A percentile compares a stretch with the other conserved stretches of the same genome.
phyloP scores from a whole-genome alignment of 1,139 yeast species.

The Wickerhamomyces sp. region DNA sequence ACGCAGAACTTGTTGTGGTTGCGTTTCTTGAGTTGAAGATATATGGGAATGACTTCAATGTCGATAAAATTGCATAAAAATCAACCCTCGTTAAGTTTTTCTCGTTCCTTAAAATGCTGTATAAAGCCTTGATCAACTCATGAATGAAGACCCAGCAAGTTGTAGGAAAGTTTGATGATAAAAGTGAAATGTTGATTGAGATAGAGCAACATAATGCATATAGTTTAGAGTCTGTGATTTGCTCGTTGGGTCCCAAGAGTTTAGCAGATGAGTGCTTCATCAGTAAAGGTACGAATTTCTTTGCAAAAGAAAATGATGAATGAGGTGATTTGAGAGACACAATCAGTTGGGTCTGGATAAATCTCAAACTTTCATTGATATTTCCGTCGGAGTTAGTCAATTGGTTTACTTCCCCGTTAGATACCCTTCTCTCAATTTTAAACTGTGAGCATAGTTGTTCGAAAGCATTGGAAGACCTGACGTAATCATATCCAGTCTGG shows the following conservation, averaged over 20 bases:
- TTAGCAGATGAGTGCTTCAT: constrained; percentile 5
- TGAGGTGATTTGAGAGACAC: constrained; percentile 3
- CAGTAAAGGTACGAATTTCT: constrained; percentile 5
- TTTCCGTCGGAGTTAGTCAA: constrained; percentile 10
- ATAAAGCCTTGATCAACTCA: constrained; percentile 8
- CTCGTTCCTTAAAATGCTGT: constrained; percentile 5
- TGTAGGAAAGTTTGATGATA: constrained; percentile 6
- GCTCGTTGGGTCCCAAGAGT: constrained; percentile 4
- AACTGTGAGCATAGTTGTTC: constrained; percentile 9
- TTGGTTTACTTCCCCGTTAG: constrained; percentile 6
- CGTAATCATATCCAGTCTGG: constrained; percentile 12
- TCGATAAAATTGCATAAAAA: constrained; percentile 13
- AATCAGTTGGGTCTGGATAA: constrained; percentile 11
- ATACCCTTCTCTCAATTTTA: constrained; percentile 4
- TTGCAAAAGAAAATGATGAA: background rate
- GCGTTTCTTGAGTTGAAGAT: constrained; percentile 12
- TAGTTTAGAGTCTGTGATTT: constrained; percentile 14
- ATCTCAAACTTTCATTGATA: constrained; percentile 11
- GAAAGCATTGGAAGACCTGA: constrained; percentile 10
- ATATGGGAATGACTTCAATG: constrained; percentile 11
- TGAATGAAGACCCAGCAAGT: constrained; percentile 16
- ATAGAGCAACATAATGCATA: constrained; percentile 17
- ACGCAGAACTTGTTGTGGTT: background rate
- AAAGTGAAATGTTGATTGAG: constrained; percentile 14
- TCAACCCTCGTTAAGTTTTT: constrained; percentile 13